Evolutionary conservation across 164 flowering plant species (phyloP), one percentile per base, ranked within the genome.

Genomic region (Piper longum): DNA sequence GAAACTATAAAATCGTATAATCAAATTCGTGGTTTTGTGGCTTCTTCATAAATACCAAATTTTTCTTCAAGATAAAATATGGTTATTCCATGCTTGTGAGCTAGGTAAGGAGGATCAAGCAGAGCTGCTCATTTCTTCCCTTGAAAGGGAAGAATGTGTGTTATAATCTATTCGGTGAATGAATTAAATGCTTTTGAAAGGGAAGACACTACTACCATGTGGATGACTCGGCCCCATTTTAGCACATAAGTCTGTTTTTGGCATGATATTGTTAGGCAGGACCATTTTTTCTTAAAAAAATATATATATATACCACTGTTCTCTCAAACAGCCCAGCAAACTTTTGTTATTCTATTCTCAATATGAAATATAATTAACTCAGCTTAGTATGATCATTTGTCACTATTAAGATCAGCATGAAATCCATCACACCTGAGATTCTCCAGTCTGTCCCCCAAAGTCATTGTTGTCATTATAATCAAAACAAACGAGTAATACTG

Each of bases 101-200:
- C 16, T 16, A 18, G 57, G 18, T 11, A 55, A 55, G 39, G 43
- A 43, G 54, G 56, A 12, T 42, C 8, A 9, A 56, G 42, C 9
- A 56, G 67, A 54, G 40, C 13, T 18, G 56, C 14, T 9, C 61
- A 19, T 64, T 64, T 56, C 67, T 64, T 45, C 12, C 39, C 67
- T 65, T 65, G n/a, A 57, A 65, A 57, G 67, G 65, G 61, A 65
- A 65, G 67, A 58, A 57, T 57, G 36, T 7, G 18, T 1, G 2
- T 58, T 8, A 58, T 41, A 48, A 16, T 16, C 43, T 3, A 39
- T 12, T 16, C 4, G 17, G 44, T 19, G 41, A 11, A 59, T 41
- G 36, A 26, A 26, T 26, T n/a, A 59, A 41, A 41, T 11, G 62
- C 40, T 41, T 39, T 18, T 36, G 2, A 1, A 48, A 48, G 9